Base-by-base conservation (phyloP, 192 early-diverging fungal genomes). In the Rhizoclosmatium globosum region DNA sequence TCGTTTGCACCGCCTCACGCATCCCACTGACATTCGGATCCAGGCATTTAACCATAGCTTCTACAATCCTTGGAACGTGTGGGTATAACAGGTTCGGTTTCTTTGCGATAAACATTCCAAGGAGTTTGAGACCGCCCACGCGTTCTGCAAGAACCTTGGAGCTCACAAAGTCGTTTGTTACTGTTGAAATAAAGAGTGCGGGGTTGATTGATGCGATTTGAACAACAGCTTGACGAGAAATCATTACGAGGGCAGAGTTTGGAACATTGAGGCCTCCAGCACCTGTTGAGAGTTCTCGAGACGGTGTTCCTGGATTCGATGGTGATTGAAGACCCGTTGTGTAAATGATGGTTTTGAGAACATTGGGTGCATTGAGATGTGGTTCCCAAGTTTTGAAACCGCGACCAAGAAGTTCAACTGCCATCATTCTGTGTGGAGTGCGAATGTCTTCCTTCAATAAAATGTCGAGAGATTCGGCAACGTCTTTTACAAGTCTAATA, bases 321-420 rank as follows among this genome's bases (percentile, higher is more conserved):
- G 73, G 68, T 7, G 42, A 42, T 50, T 68, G 48, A 4, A 89
- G 72, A 2, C 87, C 88, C 19, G 86, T 87, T 45, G 91, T 85
- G 1, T 77, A 57, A 70, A 94, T 91, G 0, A 95, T 60, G 0
- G 86, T 89, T 2, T 88, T 81, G 0, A 95, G 79, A 1, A 94
- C 86, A 4, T 81, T 83, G 11, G 91, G 79, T 0, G 90, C 87
- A 71, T 94, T 94, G 46, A 94, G 86, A 77, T 91, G 92, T 4
- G 93, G 85, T 61, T 95, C 93, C 93, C 93, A 95, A 0, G 83
- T 82, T 46, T 84, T 56, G 82, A 94, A 95, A 3, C 94, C 95
- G 56, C 86, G 83, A 0, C 91, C 91, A 0, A 95, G 70, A 2
- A 96, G 64, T 66, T 95, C 94, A 56, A 95, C 88, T 0, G 93